These are phyloP conservation scores for Colletotrichum higginsianum DNA, from an alignment of 2,329 filamentous ascomycete species.

Conservation along the genomic window DNA sequence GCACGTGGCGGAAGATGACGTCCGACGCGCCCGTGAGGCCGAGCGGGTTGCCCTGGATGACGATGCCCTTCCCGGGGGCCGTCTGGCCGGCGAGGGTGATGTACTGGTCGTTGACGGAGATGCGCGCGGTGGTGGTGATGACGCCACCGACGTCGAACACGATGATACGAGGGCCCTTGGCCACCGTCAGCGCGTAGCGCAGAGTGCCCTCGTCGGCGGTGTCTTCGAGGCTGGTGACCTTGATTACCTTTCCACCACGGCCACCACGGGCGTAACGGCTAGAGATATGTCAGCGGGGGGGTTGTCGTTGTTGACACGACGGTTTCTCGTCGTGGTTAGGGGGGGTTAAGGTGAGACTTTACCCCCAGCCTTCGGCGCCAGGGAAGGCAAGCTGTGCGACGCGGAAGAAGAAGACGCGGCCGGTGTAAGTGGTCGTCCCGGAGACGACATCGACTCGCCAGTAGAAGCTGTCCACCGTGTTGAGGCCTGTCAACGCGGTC, in stretches of 20 bases:
- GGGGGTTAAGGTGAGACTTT: not conserved
- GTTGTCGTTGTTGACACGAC: no score
- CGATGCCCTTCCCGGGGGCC: conserved; percentile 60
- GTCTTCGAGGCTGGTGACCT: conserved; percentile 55
- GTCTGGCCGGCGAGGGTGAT: conserved; percentile 64
- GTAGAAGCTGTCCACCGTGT: conserved; percentile 48
- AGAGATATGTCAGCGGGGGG: conserved; percentile 12
- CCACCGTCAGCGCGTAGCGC: conserved; percentile 55
- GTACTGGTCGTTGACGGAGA: conserved; percentile 61
- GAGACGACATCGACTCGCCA: conserved; percentile 51
- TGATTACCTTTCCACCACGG: conserved; percentile 53
- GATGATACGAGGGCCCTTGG: conserved; percentile 59
- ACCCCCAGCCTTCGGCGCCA: conserved; percentile 55
- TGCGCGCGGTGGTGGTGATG: conserved; percentile 60
- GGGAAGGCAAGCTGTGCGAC: conserved; percentile 54
- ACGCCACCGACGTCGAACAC: conserved; percentile 64
- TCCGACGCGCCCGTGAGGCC: conserved; percentile 51
- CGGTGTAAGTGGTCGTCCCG: conserved; percentile 42
- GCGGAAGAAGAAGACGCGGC: conserved; percentile 50
- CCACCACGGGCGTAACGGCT: conserved; percentile 53
- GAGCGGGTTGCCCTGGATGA: conserved; percentile 50
- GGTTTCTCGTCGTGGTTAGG: no score
- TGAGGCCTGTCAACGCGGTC: conserved; percentile 34
- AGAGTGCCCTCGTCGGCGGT: conserved; percentile 51
- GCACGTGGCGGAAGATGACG: conserved; percentile 46